phyloP scores from a whole-genome alignment of 805 yeast species.

The Ogataea dorogensis region DNA sequence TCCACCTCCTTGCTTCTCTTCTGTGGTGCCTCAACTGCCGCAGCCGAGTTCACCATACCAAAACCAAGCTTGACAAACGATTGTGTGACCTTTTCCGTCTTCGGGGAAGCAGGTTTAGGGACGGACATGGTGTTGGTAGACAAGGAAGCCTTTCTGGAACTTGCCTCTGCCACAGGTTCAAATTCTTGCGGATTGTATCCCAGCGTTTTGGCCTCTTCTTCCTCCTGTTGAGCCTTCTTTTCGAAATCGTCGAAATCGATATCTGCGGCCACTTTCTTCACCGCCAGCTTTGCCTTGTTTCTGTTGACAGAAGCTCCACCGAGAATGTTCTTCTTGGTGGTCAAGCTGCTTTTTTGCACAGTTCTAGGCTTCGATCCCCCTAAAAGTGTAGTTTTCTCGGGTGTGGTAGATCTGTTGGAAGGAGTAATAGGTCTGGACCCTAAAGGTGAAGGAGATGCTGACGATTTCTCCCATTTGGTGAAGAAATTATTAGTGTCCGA shows the following conservation, averaged over 20 bases:
- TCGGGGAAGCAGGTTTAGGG: slow-evolving; percentile 20
- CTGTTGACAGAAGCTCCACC: slow-evolving; percentile 48
- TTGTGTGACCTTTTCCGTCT: slow-evolving; percentile 53
- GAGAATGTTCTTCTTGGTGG: slow-evolving; percentile 38
- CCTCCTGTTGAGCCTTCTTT: slow-evolving; percentile 79
- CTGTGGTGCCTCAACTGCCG: slow-evolving; percentile 29
- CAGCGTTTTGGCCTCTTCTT: slow-evolving; percentile 58
- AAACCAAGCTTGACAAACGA: slow-evolving; percentile 82
- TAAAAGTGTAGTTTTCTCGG: slow-evolving; percentile 27
- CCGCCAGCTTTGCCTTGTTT: slow-evolving; percentile 55
- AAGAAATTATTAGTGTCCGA: slow-evolving; percentile 78
- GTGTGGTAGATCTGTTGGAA: slow-evolving; percentile 17
- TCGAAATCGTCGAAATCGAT: slow-evolving; percentile 61
- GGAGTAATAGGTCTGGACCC: slow-evolving; percentile 48
- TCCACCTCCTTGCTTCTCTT: slow-evolving; percentile 37
- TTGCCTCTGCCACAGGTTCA: slow-evolving; percentile 14
- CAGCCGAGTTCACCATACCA: slow-evolving; percentile 77
- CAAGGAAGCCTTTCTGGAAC: slow-evolving; percentile 18
- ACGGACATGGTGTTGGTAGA: slow-evolving; percentile 20
- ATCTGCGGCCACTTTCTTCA: slow-evolving; percentile 53
- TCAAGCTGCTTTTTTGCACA: slow-evolving; percentile 28
- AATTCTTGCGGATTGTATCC: slow-evolving; percentile 47
- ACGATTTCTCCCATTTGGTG: slow-evolving; percentile 86
- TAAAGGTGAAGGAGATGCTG: slow-evolving; percentile 48
- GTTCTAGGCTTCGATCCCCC: slow-evolving; percentile 32